A percentile compares a stretch with the other conserved stretches of the same genome.
Conservation (phyloP, 148 eudicot genomes). For the Chenopodium berlandieri region DNA sequence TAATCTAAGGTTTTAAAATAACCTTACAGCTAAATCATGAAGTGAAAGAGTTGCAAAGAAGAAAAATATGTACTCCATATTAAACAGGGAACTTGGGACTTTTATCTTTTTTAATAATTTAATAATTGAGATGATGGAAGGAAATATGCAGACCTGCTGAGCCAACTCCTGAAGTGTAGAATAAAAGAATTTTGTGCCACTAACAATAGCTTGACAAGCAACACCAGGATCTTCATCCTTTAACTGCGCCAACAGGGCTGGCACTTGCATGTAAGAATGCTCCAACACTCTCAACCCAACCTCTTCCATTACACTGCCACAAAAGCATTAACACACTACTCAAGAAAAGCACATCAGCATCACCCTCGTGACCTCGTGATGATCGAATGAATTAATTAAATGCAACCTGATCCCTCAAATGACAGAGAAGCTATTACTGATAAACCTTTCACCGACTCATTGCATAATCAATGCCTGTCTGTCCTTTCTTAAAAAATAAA, state of each 20-base stretch:
- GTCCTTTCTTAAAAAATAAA: not conserved
- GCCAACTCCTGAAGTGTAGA: constrained; percentile 61
- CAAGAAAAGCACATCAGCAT: not conserved
- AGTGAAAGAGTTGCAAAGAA: not conserved
- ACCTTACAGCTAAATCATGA: not conserved
- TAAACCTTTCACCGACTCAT: not conserved
- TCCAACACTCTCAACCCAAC: constrained; percentile 59
- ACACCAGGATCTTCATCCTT: constrained; percentile 59
- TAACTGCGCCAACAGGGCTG: constrained; percentile 46
- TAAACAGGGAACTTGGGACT: not conserved
- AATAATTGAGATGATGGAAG: not conserved
- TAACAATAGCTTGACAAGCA: constrained; percentile 59
- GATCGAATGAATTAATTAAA: not conserved
- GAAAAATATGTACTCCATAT: no score
- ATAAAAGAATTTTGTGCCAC: constrained; percentile 61
- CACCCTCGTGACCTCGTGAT: not conserved
- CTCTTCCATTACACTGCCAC: constrained; percentile 63
- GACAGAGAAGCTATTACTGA: not conserved
- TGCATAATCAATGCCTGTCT: not conserved
- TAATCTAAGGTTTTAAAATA: no score
- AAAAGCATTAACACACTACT: not conserved
- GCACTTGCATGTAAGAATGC: constrained; percentile 54
- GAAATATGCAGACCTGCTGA: constrained; percentile 56
- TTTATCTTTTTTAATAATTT: no score
- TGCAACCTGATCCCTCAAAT: not conserved